Conservation (phyloP, 2,329 filamentous ascomycete species). For the Cercospora sp. region DNA sequence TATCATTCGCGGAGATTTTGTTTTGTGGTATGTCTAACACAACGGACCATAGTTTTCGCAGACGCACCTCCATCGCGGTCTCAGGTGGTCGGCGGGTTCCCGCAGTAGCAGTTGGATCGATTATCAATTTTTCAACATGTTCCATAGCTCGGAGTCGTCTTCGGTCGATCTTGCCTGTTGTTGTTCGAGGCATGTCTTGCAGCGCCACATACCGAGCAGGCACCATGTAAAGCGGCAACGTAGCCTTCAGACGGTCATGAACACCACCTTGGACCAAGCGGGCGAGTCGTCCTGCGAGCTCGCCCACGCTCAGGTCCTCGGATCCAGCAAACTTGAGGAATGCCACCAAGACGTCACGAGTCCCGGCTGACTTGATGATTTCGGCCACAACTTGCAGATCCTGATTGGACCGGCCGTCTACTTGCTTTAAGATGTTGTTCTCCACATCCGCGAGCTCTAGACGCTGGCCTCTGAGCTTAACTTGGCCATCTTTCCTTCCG, state of each 20-base stretch:
- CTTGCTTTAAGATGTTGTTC: constrained; percentile 33
- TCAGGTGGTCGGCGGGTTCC: neutral
- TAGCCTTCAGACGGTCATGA: neutral
- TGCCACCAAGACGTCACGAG: neutral
- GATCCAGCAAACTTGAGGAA: constrained; percentile 1
- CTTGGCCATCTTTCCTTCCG: constrained; percentile 60
- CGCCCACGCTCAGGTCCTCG: neutral
- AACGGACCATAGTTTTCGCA: constrained; percentile 23
- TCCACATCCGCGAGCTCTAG: constrained; percentile 60
- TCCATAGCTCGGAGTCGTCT: constrained; percentile 18
- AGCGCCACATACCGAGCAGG: constrained; percentile 71
- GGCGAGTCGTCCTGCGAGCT: neutral
- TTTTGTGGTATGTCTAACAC: constrained; percentile 22
- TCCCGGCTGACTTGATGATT: neutral
- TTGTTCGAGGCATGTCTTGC: constrained; percentile 64
- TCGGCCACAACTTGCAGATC: neutral
- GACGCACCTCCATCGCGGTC: constrained; percentile 1
- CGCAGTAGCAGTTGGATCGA: neutral
- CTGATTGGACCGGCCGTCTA: neutral
- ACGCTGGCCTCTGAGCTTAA: constrained; percentile 66
- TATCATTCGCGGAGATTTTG: constrained; percentile 33
- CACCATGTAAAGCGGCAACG: constrained; percentile 69
- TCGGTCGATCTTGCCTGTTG: constrained; percentile 70
- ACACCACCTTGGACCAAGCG: constrained; percentile 39
- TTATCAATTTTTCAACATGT: neutral